phyloP scores from a whole-genome alignment of 2,329 filamentous ascomycete species.

The Sclerotiophoma versabilis region DNA sequence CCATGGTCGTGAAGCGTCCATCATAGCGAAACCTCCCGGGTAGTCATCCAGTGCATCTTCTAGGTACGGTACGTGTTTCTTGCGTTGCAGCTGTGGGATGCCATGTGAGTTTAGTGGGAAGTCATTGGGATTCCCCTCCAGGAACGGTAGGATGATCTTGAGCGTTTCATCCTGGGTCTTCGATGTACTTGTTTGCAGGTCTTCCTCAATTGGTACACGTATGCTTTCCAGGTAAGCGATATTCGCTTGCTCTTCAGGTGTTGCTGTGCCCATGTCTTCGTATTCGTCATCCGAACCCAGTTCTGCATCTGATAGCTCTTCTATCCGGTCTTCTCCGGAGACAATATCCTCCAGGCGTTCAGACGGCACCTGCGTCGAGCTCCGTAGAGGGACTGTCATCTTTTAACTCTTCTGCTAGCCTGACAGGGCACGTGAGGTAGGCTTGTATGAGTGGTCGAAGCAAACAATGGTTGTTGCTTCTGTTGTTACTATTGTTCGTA shows the following conservation, averaged over 20 bases:
- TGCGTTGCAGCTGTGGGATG: conserved; percentile 75
- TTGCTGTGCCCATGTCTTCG: conserved; percentile 47
- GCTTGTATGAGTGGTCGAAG: conserved; percentile 28
- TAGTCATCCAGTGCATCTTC: conserved; percentile 63
- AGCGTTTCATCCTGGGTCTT: conserved; percentile 72
- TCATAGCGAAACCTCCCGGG: conserved; percentile 72
- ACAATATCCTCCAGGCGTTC: conserved; percentile 39
- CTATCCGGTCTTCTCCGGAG: conserved; percentile 34
- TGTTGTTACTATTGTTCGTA: conserved; percentile 40
- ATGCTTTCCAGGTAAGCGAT: conserved; percentile 41
- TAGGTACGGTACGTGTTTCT: conserved; percentile 68
- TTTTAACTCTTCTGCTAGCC: conserved; percentile 20
- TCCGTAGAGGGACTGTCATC: conserved; percentile 36
- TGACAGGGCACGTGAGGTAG: conserved; percentile 15
- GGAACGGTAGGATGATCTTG: conserved; percentile 71
- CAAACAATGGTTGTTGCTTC: conserved; percentile 34
- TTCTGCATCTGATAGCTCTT: conserved; percentile 47
- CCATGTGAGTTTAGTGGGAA: conserved; percentile 72
- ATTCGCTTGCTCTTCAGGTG: conserved; percentile 36
- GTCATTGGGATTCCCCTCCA: conserved; percentile 62
- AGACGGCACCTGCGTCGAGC: conserved; percentile 29
- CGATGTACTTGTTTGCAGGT: conserved; percentile 72
- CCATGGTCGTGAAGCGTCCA: conserved; percentile 92
- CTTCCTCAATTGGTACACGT: conserved; percentile 68
- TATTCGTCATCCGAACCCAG: conserved; percentile 35